phyloP scores from a whole-genome alignment of 2,329 filamentous ascomycete species.

The Penicillium rolfsii region DNA sequence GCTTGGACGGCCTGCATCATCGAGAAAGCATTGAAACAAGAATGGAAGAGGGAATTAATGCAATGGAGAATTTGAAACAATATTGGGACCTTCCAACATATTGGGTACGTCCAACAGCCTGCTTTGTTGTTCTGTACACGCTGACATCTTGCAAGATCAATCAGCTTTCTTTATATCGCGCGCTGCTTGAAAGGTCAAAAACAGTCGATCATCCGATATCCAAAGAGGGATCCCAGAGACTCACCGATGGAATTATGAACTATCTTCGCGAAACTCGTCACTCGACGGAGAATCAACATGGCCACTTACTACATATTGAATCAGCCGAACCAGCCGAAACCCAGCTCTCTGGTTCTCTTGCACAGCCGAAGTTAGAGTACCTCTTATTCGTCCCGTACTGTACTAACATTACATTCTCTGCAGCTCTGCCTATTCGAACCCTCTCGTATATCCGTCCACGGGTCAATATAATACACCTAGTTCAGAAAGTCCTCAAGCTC shows the following conservation, averaged over 20 bases:
- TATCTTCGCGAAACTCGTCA: slow-evolving; percentile 1
- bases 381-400: background rate
- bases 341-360: background rate
- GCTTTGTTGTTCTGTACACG: background rate
- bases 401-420: background rate
- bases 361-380: background rate
- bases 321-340: background rate
- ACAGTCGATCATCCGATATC: background rate
- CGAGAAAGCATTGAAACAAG: background rate
- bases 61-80: background rate
- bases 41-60: slow-evolving; percentile 1
- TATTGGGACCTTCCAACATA: slow-evolving; percentile 7
- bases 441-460: background rate
- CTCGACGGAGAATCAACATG: background rate
- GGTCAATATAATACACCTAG: background rate
- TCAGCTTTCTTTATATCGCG: slow-evolving; percentile 1
- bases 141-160: slow-evolving; percentile 5
- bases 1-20: background rate
- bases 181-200: background rate
- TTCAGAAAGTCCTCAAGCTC: background rate
- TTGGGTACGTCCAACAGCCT: background rate
- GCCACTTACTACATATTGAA: background rate
- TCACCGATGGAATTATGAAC: slow-evolving; percentile 10
- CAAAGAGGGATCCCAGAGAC: background rate
- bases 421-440: background rate